Conservation (phyloP, 768 basidiomycete species). For the Rhizopogon rudus region DNA sequence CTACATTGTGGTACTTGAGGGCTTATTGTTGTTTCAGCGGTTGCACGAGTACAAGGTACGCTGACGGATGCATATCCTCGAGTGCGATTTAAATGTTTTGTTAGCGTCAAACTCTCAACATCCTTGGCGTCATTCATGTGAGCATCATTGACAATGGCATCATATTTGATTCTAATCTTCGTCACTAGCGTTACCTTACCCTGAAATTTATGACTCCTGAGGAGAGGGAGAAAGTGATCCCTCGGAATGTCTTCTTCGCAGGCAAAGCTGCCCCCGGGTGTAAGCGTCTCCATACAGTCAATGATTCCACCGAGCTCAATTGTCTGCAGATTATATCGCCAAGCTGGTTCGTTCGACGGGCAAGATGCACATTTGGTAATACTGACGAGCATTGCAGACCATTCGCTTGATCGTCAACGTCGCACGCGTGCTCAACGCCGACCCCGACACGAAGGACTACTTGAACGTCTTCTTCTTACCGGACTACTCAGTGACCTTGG, state of each 20-base stretch:
- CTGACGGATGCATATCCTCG: not conserved
- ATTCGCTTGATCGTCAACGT: slow-evolving; percentile 95
- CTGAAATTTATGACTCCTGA: slow-evolving; percentile 76
- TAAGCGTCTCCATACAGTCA: slow-evolving; percentile 29
- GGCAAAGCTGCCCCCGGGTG: slow-evolving; percentile 96
- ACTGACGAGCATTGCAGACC: slow-evolving; percentile 40
- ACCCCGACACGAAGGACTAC: slow-evolving; percentile 83
- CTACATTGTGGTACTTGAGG: not conserved
- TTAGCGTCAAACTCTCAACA: slow-evolving; percentile 91
- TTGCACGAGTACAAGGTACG: slow-evolving; percentile 88
- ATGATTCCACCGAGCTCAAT: slow-evolving; percentile 6
- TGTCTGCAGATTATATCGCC: slow-evolving; percentile 71
- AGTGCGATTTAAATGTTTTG: not conserved
- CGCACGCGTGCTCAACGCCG: slow-evolving; percentile 58
- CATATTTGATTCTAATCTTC: not conserved
- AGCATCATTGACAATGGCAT: slow-evolving; percentile 16
- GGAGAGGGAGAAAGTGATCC: slow-evolving; percentile 78
- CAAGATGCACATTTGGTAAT: not conserved
- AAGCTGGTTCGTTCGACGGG: slow-evolving; percentile 55
- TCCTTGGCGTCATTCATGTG: slow-evolving; percentile 85
- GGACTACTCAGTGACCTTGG: slow-evolving; percentile 85
- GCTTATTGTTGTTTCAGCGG: slow-evolving; percentile 42
- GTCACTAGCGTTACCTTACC: slow-evolving; percentile 66
- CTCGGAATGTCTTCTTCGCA: slow-evolving; percentile 93
- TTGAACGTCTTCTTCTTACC: slow-evolving; percentile 93